Base-by-base conservation (phyloP, 1,284 basidiomycete genomes). In the Malassezia cuniculi region DNA sequence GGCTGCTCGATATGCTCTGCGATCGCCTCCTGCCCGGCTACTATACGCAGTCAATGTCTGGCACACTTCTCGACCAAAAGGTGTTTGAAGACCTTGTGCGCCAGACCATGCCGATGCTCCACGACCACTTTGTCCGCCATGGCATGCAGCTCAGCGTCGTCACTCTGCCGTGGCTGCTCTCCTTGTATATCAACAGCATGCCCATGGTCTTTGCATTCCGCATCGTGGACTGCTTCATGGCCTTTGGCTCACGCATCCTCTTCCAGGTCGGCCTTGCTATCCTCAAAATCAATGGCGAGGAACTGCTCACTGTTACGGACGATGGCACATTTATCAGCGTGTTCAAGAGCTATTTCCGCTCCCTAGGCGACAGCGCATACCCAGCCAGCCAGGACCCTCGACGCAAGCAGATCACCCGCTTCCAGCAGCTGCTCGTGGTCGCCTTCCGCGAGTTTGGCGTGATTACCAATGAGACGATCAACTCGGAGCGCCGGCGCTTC, bases 21-120 rank as follows among this genome's bases (percentile, higher is more conserved):
- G 86, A 93, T 57, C 77, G 89, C 25, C 77, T 97, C 25, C 71
- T 97, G 15, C 93, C 93, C 1, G 93, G 93, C 14, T 99, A 99
- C 70, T 99, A 95, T 68, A 84, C 84, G 83, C 85, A 87, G 7
- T 93, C 89, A 0, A 97, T 99, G 93, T 87, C 95, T 54, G 93
- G 93, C 9, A 97, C 93, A 0, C 75, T 97, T 7, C 77, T 99
- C 5, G 93, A 99, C 64, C 93, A 97, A 66, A 79, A 87, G 21
- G 93, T 97, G 1, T 99, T 99, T 53, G 93, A 99, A 68, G 79
- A 90, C 9, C 75, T 99, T n/a, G 90, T 97, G 6, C 77, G 84
- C 54, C 76, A 79, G 39, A 85, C 60, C 10, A 55, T 71, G 18
- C 70, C 70, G n/a, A 57, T 90, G 64, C 85, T 97, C 54, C 81